Percentiles rank a stretch among this genome's conserved stretches.
These are phyloP conservation scores for Gossypium ekmanianum DNA, from an alignment of 345 rosid species.

Conservation along the genomic window DNA sequence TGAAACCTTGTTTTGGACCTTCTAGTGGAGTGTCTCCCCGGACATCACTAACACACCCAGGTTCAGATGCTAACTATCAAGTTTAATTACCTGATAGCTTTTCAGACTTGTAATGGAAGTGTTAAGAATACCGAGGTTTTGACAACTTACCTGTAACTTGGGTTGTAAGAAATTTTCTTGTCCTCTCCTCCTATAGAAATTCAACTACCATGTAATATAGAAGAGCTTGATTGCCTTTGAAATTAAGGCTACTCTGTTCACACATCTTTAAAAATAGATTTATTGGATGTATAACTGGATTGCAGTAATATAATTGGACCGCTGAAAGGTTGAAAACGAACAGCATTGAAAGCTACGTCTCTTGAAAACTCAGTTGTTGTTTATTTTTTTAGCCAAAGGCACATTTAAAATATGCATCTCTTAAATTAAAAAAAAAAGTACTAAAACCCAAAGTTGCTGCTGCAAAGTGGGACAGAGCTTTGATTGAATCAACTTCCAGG, in stretches of 20 bases:
- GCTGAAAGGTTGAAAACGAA: background rate
- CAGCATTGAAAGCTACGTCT: background rate
- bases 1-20: background rate
- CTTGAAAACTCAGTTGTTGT: background rate
- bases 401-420: slow-evolving; percentile 17
- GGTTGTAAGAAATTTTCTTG: background rate
- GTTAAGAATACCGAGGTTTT: background rate
- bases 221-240: slow-evolving; percentile 1
- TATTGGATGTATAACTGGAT: background rate
- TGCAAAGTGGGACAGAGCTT: slow-evolving; percentile 16
- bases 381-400: background rate
- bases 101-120: background rate
- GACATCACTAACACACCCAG: background rate
- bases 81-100: background rate
- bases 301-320: background rate
- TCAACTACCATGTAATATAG: background rate
- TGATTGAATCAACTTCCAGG: slow-evolving; percentile 9
- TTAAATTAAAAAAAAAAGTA: background rate
- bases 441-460: slow-evolving; percentile 10
- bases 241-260: background rate
- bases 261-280: background rate
- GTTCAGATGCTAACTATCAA: too few species aligned
- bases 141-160: background rate
- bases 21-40: background rate
- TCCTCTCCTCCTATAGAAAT: too few species aligned